Evolutionary conservation across 208 protist species (phyloP).

Genomic region (Naegleria lovaniensis): DNA sequence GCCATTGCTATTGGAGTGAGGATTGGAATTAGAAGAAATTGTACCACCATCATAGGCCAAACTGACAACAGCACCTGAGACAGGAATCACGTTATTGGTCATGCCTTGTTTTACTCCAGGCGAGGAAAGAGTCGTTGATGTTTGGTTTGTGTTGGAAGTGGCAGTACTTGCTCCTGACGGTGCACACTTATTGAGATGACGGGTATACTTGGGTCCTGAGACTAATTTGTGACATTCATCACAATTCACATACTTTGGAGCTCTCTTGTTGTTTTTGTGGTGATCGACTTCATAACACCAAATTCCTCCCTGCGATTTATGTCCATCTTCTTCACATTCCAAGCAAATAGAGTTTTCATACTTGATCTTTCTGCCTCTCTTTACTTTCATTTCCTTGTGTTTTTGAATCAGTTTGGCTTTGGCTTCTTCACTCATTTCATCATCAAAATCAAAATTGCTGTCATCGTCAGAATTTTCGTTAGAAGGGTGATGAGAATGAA

Average conservation of each 20-base stretch:
- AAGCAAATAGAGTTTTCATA: constrained; percentile 6
- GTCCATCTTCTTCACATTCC: not conserved
- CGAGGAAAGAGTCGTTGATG: not conserved
- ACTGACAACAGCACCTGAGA: not conserved
- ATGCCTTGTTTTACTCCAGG: not conserved
- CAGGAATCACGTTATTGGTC: not conserved
- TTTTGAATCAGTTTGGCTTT: not conserved
- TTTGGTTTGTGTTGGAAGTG: not conserved
- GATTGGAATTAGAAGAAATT: not conserved
- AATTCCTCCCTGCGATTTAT: not conserved
- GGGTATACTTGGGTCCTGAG: not conserved
- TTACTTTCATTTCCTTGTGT: not conserved
- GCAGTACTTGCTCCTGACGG: not conserved
- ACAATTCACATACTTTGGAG: constrained; percentile 17
- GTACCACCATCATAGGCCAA: not conserved
- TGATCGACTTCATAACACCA: constrained; percentile 10
- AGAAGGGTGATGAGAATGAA: not conserved
- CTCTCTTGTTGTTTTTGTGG: constrained; percentile 9
- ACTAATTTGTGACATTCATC: constrained; percentile 13
- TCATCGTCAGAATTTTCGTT: not conserved
- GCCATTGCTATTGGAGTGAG: not conserved
- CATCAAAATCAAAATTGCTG: not conserved
- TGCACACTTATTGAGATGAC: constrained; percentile 7
- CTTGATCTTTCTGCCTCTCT: constrained; percentile 10
- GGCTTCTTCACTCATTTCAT: not conserved